phyloP scores from a whole-genome alignment of 306 rosid species.

The Cyamopsis tetragonoloba region DNA sequence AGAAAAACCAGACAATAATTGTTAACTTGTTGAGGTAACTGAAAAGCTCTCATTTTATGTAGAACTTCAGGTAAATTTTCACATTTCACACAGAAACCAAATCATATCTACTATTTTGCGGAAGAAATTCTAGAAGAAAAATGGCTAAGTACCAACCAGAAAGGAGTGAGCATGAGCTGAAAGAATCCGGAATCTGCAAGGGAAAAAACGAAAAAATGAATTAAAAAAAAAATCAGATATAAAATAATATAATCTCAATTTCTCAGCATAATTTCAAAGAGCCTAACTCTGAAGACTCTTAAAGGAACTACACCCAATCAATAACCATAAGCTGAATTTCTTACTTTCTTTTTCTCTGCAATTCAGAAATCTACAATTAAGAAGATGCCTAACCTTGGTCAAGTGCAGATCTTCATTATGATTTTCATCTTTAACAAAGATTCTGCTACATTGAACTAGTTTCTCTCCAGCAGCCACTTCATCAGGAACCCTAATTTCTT shows the following conservation, averaged over 20 bases:
- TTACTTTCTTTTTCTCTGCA: not conserved
- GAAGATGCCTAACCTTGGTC: slow-evolving; percentile 34
- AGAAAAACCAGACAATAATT: not conserved
- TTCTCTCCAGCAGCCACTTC: slow-evolving; percentile 29
- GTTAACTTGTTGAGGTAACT: not conserved
- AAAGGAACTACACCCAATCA: not conserved
- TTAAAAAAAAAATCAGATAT: not conserved
- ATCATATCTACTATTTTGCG: not conserved
- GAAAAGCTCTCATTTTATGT: not conserved
- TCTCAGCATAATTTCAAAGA: not conserved
- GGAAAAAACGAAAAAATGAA: not conserved
- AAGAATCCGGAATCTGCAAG: slow-evolving; percentile 41
- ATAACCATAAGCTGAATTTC: not conserved
- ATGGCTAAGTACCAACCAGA: slow-evolving; percentile 50
- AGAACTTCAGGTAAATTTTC: not conserved
- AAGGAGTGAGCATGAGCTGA: slow-evolving; percentile 37
- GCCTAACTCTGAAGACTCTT: not conserved
- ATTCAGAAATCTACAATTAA: slow-evolving; percentile 11
- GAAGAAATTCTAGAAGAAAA: slow-evolving; percentile 19
- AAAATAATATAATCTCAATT: not conserved
- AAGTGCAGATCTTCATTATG: slow-evolving; percentile 14
- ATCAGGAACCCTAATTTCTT: not conserved
- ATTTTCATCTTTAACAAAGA: slow-evolving; percentile 26
- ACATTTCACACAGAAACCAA: not conserved
- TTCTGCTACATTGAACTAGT: slow-evolving; percentile 14